These are phyloP conservation scores for Solanum hybrid DNA, from an alignment of 305 asterid genomes.

Conservation along the genomic window DNA sequence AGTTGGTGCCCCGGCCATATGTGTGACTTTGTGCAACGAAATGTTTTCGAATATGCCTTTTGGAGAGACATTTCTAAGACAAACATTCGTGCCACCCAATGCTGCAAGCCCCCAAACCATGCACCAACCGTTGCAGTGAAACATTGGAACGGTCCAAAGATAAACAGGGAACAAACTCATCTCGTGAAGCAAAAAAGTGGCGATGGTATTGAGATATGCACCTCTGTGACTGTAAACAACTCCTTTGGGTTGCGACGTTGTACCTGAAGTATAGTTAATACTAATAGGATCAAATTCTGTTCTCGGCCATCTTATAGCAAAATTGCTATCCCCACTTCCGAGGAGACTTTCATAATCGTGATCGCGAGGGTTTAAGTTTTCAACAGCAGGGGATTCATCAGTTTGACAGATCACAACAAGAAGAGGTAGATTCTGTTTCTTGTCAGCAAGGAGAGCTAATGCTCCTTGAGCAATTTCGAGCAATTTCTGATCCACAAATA, in stretches of 20 bases:
- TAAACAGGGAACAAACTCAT: slow-evolving; percentile 53
- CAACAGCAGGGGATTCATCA: not conserved
- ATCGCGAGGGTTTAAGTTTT: slow-evolving; percentile 12
- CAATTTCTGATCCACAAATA: slow-evolving; percentile 65
- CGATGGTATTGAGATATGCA: slow-evolving; percentile 67
- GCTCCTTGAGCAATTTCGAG: slow-evolving; percentile 47
- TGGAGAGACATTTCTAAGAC: slow-evolving; percentile 53
- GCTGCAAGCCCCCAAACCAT: slow-evolving; percentile 80
- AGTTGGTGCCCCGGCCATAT: slow-evolving; percentile 92
- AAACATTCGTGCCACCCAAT: slow-evolving; percentile 73
- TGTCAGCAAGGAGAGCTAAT: slow-evolving; percentile 24
- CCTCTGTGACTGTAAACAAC: slow-evolving; percentile 85
- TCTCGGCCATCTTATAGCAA: slow-evolving; percentile 32
- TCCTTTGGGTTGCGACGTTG: slow-evolving; percentile 83
- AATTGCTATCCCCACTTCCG: slow-evolving; percentile 36
- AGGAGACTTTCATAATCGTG: slow-evolving; percentile 50
- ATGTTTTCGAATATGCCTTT: slow-evolving; percentile 48
- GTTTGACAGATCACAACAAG: slow-evolving; percentile 42
- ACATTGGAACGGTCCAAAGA: slow-evolving; percentile 94
- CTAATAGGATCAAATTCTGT: slow-evolving; percentile 80
- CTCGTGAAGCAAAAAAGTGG: slow-evolving; percentile 46
- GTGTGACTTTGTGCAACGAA: slow-evolving; percentile 46
- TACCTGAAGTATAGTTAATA: slow-evolving; percentile 79
- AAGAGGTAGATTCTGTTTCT: slow-evolving; percentile 14
- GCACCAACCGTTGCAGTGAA: slow-evolving; percentile 94